A percentile compares a stretch with the other conserved stretches of the same genome.
Evolutionary conservation across 257 asterid species (phyloP).

Genomic region (Thymus mandschuricus): DNA sequence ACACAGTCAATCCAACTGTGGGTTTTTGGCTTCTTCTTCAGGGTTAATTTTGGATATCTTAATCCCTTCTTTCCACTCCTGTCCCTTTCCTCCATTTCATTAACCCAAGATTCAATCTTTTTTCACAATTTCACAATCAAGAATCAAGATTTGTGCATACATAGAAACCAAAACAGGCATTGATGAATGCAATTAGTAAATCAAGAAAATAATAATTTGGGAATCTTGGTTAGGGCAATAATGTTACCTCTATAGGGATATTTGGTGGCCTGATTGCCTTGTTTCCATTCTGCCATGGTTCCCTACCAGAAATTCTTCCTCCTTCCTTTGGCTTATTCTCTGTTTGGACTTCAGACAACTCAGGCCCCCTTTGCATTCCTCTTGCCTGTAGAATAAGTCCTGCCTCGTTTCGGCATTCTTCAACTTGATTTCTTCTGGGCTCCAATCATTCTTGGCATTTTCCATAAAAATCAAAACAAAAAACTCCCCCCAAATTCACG

Average conservation of each 20-base stretch:
- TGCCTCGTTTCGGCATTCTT: conserved; percentile 31
- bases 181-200: background rate
- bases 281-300: conserved; percentile 27
- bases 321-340: conserved; percentile 56
- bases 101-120: conserved; percentile 27
- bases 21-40: conserved; percentile 62
- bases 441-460: conserved; percentile 46
- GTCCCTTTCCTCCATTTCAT: conserved; percentile 40
- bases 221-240: background rate
- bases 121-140: background rate
- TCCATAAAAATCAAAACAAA: background rate
- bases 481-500: conserved; percentile 14
- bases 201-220: background rate
- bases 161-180: background rate
- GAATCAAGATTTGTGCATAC: background rate
- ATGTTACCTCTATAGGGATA: conserved; percentile 31
- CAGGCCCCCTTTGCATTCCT: conserved; percentile 37
- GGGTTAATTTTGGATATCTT: conserved; percentile 41
- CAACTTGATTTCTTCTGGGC: conserved; percentile 39
- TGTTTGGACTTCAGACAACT: conserved; percentile 40
- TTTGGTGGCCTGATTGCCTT: conserved; percentile 34
- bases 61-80: conserved; percentile 36
- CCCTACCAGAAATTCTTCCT: conserved; percentile 34
- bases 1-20: conserved; percentile 88
- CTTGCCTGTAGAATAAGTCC: conserved; percentile 32